A percentile compares a stretch with the other conserved stretches of the same genome.
These are phyloP conservation scores for Phytopythium ostracodes DNA, from an alignment of 352 stramenopile species.

Conservation along the genomic window DNA sequence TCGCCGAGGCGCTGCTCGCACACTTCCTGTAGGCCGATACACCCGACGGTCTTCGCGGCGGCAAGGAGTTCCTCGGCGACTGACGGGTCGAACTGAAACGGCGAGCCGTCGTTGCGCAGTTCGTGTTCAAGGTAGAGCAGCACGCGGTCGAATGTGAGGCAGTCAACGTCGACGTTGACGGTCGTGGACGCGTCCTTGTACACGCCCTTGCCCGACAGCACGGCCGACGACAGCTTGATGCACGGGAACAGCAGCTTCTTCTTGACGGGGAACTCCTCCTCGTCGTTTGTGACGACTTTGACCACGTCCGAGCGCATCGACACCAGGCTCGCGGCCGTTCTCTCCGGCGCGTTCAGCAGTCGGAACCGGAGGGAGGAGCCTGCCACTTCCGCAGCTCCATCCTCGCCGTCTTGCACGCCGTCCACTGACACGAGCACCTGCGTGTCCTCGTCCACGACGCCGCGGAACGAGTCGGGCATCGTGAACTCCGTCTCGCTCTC, in stretches of 20 bases:
- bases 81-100: conserved; percentile 80
- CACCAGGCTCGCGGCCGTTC: conserved; percentile 21
- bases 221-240: conserved; percentile 82
- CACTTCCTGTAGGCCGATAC: conserved; percentile 70
- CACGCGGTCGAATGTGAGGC: conserved; percentile 86
- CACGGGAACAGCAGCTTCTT: conserved; percentile 88
- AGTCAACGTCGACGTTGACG: conserved; percentile 80
- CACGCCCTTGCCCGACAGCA: conserved; percentile 65
- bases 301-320: conserved; percentile 70
- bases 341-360: conserved; percentile 29
- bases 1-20: conserved; percentile 68
- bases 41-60: conserved; percentile 65
- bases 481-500: conserved; percentile 78
- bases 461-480: conserved; percentile 81
- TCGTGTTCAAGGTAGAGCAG: conserved; percentile 86
- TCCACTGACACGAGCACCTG: conserved; percentile 62
- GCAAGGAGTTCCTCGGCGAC: conserved; percentile 69
- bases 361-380: conserved; percentile 20
- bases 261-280: conserved; percentile 88
- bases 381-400: neutral
- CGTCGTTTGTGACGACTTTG: conserved; percentile 73
- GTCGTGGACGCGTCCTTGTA: conserved; percentile 64
- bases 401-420: conserved; percentile 19
- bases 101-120: conserved; percentile 48
- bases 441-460: conserved; percentile 52